Conservation (phyloP, 2,329 filamentous ascomycete species). For the Daldinia eschscholtzii region DNA sequence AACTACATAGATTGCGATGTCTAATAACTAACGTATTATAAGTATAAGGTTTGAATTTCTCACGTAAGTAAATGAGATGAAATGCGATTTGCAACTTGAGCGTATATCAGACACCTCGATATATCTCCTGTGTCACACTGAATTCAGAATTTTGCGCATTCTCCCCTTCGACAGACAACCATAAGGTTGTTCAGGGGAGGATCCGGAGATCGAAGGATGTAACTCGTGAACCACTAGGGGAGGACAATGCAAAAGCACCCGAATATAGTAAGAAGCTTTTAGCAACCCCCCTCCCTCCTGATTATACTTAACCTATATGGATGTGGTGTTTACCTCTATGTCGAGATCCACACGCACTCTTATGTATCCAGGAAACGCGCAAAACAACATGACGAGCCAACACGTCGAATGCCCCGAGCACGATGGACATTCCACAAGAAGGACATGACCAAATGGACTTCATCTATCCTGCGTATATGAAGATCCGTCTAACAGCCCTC, state of each 20-base stretch:
- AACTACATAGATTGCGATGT: too few relatives aligned
- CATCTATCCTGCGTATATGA: background rate
- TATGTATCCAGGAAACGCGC: background rate
- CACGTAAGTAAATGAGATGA: too few relatives aligned
- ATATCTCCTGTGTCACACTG: background rate
- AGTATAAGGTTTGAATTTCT: too few relatives aligned
- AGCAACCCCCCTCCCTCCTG: background rate
- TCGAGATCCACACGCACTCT: background rate
- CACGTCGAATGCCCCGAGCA: background rate
- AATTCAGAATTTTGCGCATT: background rate
- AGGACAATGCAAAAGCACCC: too few relatives aligned
- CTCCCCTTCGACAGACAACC: too few relatives aligned
- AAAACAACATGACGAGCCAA: background rate
- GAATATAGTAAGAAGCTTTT: too few relatives aligned
- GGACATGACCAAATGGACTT: background rate
- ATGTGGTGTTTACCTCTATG: too few relatives aligned
- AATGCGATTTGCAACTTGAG: background rate
- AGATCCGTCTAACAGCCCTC: background rate
- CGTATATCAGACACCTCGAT: background rate
- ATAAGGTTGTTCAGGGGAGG: too few relatives aligned
- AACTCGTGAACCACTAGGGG: too few relatives aligned
- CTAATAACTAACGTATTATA: too few relatives aligned
- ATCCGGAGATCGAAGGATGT: too few relatives aligned
- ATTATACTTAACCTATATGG: background rate
- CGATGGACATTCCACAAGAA: background rate